Conservation (phyloP, 352 stramenopile species). For the Globisporangium lucens region DNA sequence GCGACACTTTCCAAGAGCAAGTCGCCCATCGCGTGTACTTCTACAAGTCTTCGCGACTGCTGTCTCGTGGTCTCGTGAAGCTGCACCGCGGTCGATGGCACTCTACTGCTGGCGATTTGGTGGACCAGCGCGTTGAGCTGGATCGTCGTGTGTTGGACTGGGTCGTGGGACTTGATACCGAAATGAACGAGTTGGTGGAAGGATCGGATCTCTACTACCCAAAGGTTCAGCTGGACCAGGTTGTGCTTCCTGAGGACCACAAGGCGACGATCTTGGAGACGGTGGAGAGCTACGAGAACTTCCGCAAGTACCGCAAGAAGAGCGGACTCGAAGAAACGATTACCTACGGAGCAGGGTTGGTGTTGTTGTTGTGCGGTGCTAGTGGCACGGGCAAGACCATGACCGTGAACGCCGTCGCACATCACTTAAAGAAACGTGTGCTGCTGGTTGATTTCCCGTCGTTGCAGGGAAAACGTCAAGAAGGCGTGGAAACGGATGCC, state of each 20-base stretch:
- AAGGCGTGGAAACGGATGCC: conserved; percentile 71
- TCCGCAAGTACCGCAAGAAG: conserved; percentile 79
- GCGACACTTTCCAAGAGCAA: conserved; percentile 86
- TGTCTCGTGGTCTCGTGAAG: conserved; percentile 76
- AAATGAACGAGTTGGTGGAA: conserved; percentile 90
- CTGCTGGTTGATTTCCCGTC: conserved; percentile 88
- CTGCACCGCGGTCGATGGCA: conserved; percentile 82
- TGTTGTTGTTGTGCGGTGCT: conserved; percentile 78
- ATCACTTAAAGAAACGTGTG: conserved; percentile 85
- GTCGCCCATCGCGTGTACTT: conserved; percentile 85
- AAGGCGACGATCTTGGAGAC: conserved; percentile 79
- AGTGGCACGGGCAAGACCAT: conserved; percentile 91
- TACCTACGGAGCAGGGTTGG: conserved; percentile 71
- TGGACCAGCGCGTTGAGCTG: conserved; percentile 83
- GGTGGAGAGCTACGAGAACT: conserved; percentile 81
- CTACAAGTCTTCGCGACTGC: conserved; percentile 84
- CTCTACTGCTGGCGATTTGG: conserved; percentile 76
- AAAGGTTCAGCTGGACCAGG: conserved; percentile 79
- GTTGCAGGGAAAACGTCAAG: conserved; percentile 74
- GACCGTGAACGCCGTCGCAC: conserved; percentile 85
- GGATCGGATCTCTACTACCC: conserved; percentile 84
- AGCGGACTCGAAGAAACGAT: conserved; percentile 71
- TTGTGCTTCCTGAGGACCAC: conserved; percentile 84
- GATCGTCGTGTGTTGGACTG: conserved; percentile 85
- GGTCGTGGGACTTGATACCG: conserved; percentile 83